Evolutionary conservation across 805 yeast species (phyloP).

Genomic region (Saturnispora besseyi): DNA sequence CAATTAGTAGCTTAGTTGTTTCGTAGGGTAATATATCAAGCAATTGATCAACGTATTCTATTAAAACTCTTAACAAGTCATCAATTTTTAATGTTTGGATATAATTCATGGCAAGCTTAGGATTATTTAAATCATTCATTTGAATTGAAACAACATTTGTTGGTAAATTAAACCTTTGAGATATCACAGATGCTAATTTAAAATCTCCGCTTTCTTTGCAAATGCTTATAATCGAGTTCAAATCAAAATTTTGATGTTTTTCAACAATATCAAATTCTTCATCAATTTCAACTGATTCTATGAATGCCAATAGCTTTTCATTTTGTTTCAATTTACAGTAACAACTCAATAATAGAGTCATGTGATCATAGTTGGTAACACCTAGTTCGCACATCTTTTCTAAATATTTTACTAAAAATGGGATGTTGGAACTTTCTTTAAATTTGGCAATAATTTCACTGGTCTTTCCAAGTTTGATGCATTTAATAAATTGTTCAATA

Average conservation of each 20-base stretch:
- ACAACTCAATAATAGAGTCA: conserved; percentile 69
- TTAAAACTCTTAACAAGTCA: conserved; percentile 63
- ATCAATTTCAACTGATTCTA: conserved; percentile 31
- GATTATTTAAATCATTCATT: conserved; percentile 54
- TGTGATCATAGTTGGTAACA: conserved; percentile 66
- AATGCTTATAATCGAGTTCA: conserved; percentile 55
- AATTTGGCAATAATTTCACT: conserved; percentile 74
- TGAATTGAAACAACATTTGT: conserved; percentile 68
- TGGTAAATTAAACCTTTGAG: conserved; percentile 65
- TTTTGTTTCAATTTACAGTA: conserved; percentile 66
- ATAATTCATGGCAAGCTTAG: conserved; percentile 51
- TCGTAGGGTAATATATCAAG: conserved; percentile 66
- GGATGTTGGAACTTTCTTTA: conserved; percentile 66
- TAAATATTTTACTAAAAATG: conserved; percentile 53
- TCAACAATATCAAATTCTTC: conserved; percentile 30
- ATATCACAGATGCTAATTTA: conserved; percentile 58
- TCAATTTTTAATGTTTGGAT: conserved; percentile 63
- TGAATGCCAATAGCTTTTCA: conserved; percentile 48
- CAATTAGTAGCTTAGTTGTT: conserved; percentile 73
- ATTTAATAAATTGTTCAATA: conserved; percentile 58
- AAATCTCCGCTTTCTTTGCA: conserved; percentile 66
- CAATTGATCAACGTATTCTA: conserved; percentile 44
- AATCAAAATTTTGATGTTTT: conserved; percentile 45
- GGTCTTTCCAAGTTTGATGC: conserved; percentile 41
- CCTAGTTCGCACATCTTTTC: conserved; percentile 47